Percentiles rank a stretch among this genome's conserved stretches.
These are phyloP conservation scores for Neonectria neomacrospora DNA, from an alignment of 2,329 filamentous ascomycete genomes.

Conservation along the genomic window DNA sequence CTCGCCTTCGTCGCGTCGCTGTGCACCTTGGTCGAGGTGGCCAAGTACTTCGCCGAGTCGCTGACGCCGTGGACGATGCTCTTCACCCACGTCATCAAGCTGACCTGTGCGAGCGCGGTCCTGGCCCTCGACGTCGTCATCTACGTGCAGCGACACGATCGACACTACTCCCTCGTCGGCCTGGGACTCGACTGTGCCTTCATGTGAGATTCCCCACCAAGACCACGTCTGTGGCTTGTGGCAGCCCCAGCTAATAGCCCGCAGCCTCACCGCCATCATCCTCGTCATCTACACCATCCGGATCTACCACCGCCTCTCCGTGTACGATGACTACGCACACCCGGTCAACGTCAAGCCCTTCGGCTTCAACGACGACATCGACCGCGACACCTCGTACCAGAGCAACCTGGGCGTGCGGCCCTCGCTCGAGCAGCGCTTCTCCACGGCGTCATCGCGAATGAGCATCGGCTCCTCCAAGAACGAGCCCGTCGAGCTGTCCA, in stretches of 20 bases:
- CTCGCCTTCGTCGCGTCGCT: conserved; percentile 60
- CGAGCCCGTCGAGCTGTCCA: conserved; percentile 38
- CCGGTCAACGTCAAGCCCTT: conserved; percentile 61
- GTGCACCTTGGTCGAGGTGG: conserved; percentile 60
- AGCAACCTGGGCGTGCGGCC: conserved; percentile 30
- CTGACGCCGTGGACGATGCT: conserved; percentile 67
- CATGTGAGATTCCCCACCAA: conserved; percentile 54
- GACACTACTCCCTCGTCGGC: conserved; percentile 60
- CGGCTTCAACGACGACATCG: conserved; percentile 54
- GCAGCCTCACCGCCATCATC: conserved; percentile 52
- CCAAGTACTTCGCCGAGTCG: conserved; percentile 58
- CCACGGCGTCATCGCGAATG: conserved; percentile 43
- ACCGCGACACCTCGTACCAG: conserved; percentile 44
- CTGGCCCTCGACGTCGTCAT: conserved; percentile 64
- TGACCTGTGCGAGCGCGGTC: conserved; percentile 58
- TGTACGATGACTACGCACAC: conserved; percentile 62
- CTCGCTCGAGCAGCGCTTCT: conserved; percentile 45
- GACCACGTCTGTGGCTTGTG: background rate
- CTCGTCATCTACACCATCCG: conserved; percentile 59
- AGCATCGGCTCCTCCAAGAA: conserved; percentile 44
- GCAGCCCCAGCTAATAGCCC: conserved; percentile 16
- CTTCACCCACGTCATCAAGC: conserved; percentile 62
- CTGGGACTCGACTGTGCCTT: conserved; percentile 60
- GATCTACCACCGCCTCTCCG: conserved; percentile 59
- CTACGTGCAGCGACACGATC: conserved; percentile 58